Evolutionary conservation across 371 early-diverging fungal species (phyloP).

Genomic region (Smittium culicis): DNA sequence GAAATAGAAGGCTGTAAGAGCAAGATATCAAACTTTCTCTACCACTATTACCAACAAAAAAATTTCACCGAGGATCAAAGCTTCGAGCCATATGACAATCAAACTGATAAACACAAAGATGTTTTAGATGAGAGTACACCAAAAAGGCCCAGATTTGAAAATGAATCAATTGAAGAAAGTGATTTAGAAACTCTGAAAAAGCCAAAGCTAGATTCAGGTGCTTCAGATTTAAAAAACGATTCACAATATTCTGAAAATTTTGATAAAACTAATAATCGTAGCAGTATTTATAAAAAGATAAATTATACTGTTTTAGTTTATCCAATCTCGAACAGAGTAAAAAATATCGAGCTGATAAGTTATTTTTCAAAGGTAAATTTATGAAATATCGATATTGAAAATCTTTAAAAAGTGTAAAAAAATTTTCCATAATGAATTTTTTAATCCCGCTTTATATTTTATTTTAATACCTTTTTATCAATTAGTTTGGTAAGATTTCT

Average conservation of each 20-base stretch:
- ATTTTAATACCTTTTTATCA: background rate
- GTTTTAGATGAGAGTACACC: too few relatives aligned
- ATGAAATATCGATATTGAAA: too few relatives aligned
- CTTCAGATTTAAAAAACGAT: too few relatives aligned
- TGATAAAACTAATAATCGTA: too few relatives aligned
- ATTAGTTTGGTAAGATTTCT: background rate
- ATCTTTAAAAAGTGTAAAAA: too few relatives aligned
- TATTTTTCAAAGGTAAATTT: background rate
- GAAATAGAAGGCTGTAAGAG: conserved; percentile 4
- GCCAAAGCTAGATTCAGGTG: background rate
- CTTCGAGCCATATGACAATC: too few relatives aligned
- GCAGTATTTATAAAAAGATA: too few relatives aligned
- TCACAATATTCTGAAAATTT: too few relatives aligned
- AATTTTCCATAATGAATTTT: too few relatives aligned
- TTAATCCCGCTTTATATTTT: background rate
- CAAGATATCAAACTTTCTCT: background rate
- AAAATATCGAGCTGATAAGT: background rate
- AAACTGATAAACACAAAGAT: too few relatives aligned
- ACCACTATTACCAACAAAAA: background rate
- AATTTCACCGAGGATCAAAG: background rate
- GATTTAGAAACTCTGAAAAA: background rate
- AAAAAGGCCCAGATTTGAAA: too few relatives aligned
- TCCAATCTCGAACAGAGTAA: background rate
- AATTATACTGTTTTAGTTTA: background rate
- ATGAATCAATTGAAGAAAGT: background rate